Evolutionary conservation across 2,329 filamentous ascomycete species (phyloP).

Genomic region (Diplodia seriata): DNA sequence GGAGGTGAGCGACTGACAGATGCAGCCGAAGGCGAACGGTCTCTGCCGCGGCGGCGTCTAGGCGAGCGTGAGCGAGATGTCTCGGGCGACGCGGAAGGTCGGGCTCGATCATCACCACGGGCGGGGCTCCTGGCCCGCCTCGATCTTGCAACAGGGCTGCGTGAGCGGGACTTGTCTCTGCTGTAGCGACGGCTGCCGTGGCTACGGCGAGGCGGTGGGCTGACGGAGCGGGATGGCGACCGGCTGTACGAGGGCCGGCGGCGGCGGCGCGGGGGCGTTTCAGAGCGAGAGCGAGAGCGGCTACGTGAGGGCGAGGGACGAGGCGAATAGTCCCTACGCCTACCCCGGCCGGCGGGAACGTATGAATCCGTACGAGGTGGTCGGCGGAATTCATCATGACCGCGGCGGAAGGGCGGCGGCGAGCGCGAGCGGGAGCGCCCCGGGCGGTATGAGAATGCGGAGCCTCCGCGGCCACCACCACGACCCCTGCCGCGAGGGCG

Average conservation of each 20-base stretch:
- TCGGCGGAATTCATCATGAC: conserved; percentile 53
- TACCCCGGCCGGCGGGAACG: conserved; percentile 55
- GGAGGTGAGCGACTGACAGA: conserved; percentile 39
- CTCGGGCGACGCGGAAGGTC: conserved; percentile 57
- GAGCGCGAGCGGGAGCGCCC: conserved; percentile 59
- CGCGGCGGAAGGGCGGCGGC: conserved; percentile 57
- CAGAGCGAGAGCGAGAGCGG: conserved; percentile 43
- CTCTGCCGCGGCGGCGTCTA: conserved; percentile 55
- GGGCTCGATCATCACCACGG: conserved; percentile 54
- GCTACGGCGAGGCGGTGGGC: conserved; percentile 26
- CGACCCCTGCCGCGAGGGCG: conserved; percentile 43
- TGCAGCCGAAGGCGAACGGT: conserved; percentile 45
- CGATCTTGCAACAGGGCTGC: conserved; percentile 37
- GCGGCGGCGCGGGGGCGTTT: conserved; percentile 49
- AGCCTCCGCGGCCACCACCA: conserved; percentile 59
- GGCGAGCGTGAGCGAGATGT: conserved; percentile 63
- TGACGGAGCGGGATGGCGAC: conserved; percentile 31
- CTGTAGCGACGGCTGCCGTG: conserved; percentile 33
- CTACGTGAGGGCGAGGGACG: conserved; percentile 35
- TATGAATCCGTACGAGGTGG: conserved; percentile 63
- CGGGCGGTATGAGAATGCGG: conserved; percentile 57
- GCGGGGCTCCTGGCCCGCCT: conserved; percentile 37
- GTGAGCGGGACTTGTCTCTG: conserved; percentile 42
- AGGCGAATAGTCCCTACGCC: conserved; percentile 48
- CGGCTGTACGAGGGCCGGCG: conserved; percentile 34